Evolutionary conservation across 2,329 filamentous ascomycete species (phyloP).

Genomic region (Chaetomium strumarium): DNA sequence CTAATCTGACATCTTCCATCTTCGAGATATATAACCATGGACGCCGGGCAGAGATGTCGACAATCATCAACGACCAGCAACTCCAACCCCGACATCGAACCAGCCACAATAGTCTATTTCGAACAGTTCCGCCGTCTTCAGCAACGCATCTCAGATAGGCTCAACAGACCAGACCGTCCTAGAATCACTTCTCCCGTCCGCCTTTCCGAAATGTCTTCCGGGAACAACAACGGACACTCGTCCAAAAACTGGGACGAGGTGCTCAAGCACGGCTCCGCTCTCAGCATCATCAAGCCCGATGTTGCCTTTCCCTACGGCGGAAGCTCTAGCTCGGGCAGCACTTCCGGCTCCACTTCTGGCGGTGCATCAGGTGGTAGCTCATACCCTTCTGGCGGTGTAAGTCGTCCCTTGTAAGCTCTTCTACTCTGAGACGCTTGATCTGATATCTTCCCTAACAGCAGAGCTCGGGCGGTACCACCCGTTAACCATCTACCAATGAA

Average conservation of each 20-base stretch:
- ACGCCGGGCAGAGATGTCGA: background rate
- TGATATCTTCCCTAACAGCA: background rate
- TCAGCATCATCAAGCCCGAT: conserved; percentile 18
- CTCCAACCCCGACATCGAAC: background rate
- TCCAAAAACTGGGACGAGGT: conserved; percentile 17
- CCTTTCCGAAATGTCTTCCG: conserved; percentile 11
- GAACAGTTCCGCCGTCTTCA: background rate
- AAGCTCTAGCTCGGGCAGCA: conserved; percentile 6
- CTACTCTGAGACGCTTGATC: background rate
- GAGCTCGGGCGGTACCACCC: background rate
- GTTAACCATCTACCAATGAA: background rate
- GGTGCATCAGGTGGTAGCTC: background rate
- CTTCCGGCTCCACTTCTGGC: conserved; percentile 3
- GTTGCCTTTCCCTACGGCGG: conserved; percentile 14
- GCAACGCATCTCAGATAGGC: background rate
- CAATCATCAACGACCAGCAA: background rate
- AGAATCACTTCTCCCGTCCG: background rate
- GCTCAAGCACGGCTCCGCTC: conserved; percentile 17
- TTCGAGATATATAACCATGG: too few species aligned
- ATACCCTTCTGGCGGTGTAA: conserved; percentile 4
- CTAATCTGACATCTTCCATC: too few species aligned
- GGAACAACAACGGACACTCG: conserved; percentile 1
- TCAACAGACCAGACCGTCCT: background rate
- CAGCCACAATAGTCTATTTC: background rate
- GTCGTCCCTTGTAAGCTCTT: background rate